Conservation (phyloP, 257 asterid species). For the Euphrasia confusa region DNA sequence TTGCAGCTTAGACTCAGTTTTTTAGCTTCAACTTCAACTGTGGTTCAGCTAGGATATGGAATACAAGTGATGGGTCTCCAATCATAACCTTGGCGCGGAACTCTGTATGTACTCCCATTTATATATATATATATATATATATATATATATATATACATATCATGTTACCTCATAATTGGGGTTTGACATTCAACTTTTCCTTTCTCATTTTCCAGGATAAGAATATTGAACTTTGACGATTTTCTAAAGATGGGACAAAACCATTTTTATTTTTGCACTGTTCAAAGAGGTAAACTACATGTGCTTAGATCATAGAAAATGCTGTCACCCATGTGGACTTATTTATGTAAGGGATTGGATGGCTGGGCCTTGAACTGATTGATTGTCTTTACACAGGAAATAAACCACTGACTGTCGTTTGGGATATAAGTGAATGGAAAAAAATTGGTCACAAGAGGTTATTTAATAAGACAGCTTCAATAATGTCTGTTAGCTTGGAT, state of each 20-base stretch:
- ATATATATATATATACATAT: too few relatives aligned
- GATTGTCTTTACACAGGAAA: conserved; percentile 49
- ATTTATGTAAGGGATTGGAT: conserved; percentile 19
- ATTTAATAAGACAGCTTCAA: conserved; percentile 67
- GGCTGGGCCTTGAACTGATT: conserved; percentile 14
- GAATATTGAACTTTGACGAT: conserved; percentile 79
- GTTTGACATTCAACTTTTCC: conserved; percentile 23
- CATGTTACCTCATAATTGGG: conserved; percentile 9
- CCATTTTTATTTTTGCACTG: conserved; percentile 85
- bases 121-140: too few relatives aligned
- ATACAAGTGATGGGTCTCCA: conserved; percentile 77
- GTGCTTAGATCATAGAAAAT: conserved; percentile 6
- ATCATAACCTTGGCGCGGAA: conserved; percentile 61
- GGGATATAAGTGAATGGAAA: conserved; percentile 86
- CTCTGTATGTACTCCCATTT: conserved; percentile 48
- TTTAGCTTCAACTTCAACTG: conserved; percentile 88
- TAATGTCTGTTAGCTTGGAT: conserved; percentile 79
- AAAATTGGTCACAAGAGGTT: conserved; percentile 82
- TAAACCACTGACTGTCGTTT: conserved; percentile 67
- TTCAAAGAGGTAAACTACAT: conserved; percentile 57
- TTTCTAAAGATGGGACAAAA: conserved; percentile 94
- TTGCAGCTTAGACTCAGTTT: conserved; percentile 90
- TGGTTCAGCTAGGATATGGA: conserved; percentile 97
- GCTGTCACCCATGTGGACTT: conserved; percentile 9
- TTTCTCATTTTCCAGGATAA: conserved; percentile 60